Evolutionary conservation across 2,329 filamentous ascomycete genomes (phyloP), one percentile per base, ranked within the genome.

Genomic region (Paramyrothecium sp.): DNA sequence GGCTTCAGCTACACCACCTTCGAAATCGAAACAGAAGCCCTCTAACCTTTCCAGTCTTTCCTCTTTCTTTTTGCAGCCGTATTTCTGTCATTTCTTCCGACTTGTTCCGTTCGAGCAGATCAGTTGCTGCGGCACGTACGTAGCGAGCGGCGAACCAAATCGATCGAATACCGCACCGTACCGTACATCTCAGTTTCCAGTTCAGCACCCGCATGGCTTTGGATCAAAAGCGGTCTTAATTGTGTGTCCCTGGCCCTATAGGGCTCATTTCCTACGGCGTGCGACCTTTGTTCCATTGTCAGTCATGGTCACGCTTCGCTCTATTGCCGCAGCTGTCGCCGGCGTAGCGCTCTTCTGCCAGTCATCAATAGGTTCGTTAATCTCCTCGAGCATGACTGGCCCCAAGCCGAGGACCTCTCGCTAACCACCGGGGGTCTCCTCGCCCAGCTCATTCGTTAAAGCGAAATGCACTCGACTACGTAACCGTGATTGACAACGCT

Each of bases 401-500:
- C 26, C 10, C 12, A 7, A 30, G n/a, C 26, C 16, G 19, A 16
- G 53, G 44, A 46, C n/a, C 41, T 59, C 53, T 63, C 65, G 66
- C 46, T 66, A 65, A 67, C 64, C 69, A 63, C 60, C 57, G 56
- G 41, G 8, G 26, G 53, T 58, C 61, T 57, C 58, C 46, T 49
- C 51, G 59, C 49, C 61, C 72, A 86, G 89, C 87, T 62, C 84
- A 90, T 71, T 96, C 92, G 1, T 80, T 84, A 53, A 83, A 86
- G 61, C 85, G 94, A 64, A 91, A 91, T 67, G 91, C 92, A 33
- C 81, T 99, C 60, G 85, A 82, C 64, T 87, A 89, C 68, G 78
- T 97, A 53, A 87, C 88, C 13, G 79, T 86, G 51, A 76, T 97
- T 62, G 87, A 93, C 60, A 84, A 92, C 69, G 83, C 90, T 33